Evolutionary conservation across 179 eudicot species (phyloP).

Genomic region (Amaranthus tricolor): DNA sequence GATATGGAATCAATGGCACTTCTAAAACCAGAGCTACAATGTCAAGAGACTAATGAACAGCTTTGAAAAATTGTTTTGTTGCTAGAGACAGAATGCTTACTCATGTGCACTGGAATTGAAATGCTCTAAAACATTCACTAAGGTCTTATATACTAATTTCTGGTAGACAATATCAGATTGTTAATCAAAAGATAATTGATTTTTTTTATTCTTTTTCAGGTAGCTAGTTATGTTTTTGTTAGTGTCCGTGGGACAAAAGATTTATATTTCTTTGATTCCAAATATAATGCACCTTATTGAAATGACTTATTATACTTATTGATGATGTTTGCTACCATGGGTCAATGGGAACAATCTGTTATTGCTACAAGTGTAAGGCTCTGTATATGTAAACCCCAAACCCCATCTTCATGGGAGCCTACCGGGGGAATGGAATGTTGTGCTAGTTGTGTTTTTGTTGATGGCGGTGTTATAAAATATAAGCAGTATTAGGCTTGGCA

Average conservation of each 20-base stretch:
- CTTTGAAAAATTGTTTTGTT: conserved; percentile 2
- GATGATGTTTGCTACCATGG: not conserved
- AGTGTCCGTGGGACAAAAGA: not conserved
- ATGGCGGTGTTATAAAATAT: too few relatives aligned
- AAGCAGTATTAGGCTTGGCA: too few relatives aligned
- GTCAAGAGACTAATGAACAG: conserved; percentile 12
- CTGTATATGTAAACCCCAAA: too few relatives aligned
- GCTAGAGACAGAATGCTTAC: not conserved
- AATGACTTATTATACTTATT: too few relatives aligned
- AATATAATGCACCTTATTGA: not conserved
- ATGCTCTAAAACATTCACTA: not conserved
- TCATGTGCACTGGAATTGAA: not conserved
- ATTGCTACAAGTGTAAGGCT: too few relatives aligned
- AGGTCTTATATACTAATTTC: not conserved
- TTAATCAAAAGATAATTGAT: not conserved
- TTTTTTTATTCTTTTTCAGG: not conserved
- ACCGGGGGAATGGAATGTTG: too few relatives aligned
- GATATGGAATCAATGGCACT: conserved; percentile 44
- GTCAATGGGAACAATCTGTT: not conserved
- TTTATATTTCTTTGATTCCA: too few relatives aligned
- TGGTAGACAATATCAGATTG: not conserved
- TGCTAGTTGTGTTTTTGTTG: too few relatives aligned
- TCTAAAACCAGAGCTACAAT: conserved; percentile 16
- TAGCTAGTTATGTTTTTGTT: not conserved
- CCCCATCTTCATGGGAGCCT: too few relatives aligned